These are phyloP conservation scores for Ganoderma sinense DNA, from an alignment of 1,284 basidiomycete species.

Conservation along the genomic window DNA sequence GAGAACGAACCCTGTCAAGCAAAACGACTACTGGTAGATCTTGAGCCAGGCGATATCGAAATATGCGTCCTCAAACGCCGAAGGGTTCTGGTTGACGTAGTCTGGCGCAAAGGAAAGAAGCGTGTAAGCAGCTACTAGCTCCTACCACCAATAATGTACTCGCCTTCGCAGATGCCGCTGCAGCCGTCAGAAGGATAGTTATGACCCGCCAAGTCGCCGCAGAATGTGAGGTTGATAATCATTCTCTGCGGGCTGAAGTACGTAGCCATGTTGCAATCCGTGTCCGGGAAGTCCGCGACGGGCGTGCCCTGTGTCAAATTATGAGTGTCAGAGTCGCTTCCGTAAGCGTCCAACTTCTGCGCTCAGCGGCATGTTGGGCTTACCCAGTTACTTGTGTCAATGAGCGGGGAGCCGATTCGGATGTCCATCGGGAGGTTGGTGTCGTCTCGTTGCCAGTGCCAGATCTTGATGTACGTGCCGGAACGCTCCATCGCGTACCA, in stretches of 20 bases:
- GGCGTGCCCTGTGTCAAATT: conserved; percentile 46
- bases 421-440: no score
- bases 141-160: no score
- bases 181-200: background rate
- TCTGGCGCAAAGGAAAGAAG: background rate
- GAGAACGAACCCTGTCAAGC: background rate
- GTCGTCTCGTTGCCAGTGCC: no score
- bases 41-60: conserved; percentile 66
- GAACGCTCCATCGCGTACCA: no score
- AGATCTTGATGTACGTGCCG: no score
- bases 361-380: background rate
- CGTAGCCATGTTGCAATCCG: conserved; percentile 51
- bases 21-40: conserved; percentile 40
- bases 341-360: background rate
- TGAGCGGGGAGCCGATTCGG: no score
- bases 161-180: background rate
- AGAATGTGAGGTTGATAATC: conserved; percentile 57
- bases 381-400: conserved; percentile 27
- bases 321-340: background rate
- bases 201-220: background rate
- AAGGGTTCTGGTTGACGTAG: conserved; percentile 50
- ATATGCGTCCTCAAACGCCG: conserved; percentile 70
- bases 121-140: no score
- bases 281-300: conserved; percentile 59
- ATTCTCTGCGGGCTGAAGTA: conserved; percentile 63